These are phyloP conservation scores for Pythium oligandrum DNA, from an alignment of 352 stramenopile species.

Conservation along the genomic window DNA sequence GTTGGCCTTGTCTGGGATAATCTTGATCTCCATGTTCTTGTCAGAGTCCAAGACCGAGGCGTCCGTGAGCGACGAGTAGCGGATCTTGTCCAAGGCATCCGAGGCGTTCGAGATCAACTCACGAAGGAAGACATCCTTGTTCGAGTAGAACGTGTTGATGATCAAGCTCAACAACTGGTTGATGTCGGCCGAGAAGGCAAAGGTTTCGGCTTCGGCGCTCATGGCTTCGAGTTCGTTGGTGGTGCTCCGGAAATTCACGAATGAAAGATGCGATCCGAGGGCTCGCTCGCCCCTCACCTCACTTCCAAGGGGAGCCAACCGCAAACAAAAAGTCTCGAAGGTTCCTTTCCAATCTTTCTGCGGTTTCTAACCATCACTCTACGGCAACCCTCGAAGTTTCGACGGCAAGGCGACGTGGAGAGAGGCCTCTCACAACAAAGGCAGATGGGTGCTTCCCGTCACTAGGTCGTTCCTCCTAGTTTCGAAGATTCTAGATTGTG, in stretches of 20 bases:
- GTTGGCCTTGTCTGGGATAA: constrained; percentile 99
- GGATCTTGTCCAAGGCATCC: constrained; percentile 97
- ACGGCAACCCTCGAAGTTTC: constrained; percentile 2
- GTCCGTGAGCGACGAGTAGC: constrained; percentile 97
- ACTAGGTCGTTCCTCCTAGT: constrained; percentile 15
- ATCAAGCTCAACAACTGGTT: constrained; percentile 99
- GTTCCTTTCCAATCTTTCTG: constrained; percentile 17
- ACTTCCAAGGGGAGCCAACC: neutral
- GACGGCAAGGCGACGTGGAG: too few species aligned
- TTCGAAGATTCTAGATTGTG: constrained; percentile 78
- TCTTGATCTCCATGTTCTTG: constrained; percentile 98
- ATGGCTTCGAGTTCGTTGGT: constrained; percentile 33
- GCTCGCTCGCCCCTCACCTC: too few species aligned
- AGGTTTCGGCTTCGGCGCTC: constrained; percentile 94
- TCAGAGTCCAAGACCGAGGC: constrained; percentile 93
- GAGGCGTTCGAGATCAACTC: constrained; percentile 96
- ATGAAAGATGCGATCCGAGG: too few species aligned
- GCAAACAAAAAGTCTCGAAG: constrained; percentile 13
- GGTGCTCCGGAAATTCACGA: constrained; percentile 52
- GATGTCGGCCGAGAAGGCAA: constrained; percentile 99
- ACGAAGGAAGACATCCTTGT: constrained; percentile 99
- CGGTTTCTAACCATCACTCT: constrained; percentile 5
- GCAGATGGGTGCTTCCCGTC: too few species aligned
- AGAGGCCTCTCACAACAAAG: too few species aligned
- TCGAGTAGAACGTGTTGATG: constrained; percentile 99